Base-by-base conservation (phyloP, 2,329 filamentous ascomycete genomes). In the Parasarocladium wereldwijsianum region DNA sequence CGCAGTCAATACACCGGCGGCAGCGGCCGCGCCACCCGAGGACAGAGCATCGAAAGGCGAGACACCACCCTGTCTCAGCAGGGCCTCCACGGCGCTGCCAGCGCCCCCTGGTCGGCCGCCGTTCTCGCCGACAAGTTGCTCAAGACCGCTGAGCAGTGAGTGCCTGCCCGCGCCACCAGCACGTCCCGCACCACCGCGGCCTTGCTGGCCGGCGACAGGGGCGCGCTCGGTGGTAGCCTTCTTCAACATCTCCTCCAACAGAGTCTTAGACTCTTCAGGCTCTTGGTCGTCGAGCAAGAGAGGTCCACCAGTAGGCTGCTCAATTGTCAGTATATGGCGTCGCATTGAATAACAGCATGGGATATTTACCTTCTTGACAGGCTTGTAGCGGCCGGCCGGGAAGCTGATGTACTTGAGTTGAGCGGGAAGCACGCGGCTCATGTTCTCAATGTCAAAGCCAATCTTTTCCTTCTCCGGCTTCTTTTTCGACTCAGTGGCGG, bases 361-460 rank as follows among this genome's bases (percentile, higher is more conserved):
- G 4, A 34, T 32, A 54, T 64, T 51, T 59, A 87, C 83, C 72
- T 93, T 69, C 55, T 74, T 74, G 36, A 96, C 86, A 20, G 90
- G 87, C 64, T 81, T 83, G 57, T 94, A 98, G 43, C 92, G 76
- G 26, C 82, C 81, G 38, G 82, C 71, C 28, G 83, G 74, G 65
- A 98, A 93, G 54, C 75, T 93, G 47, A 98, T 83, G 54, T 87
- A 94, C 62, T 93, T 93, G 47, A 96, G 70, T 60, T 98, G 90
- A 26, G 74, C 72, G 1, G 86, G 90, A 27, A 98, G 70, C 20
- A 98, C 85, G 43, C 90, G 73, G 32, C 81, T 92, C 84, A 98
- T 92, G 63, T 98, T 98, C 49, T 90, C 82, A 37, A 98, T 70
- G 39, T 94, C 85, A 51, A 90, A 94, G 42, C 90, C 90, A 35